Conservation (phyloP, 352 stramenopile species). For the Pythium rishiriense region DNA sequence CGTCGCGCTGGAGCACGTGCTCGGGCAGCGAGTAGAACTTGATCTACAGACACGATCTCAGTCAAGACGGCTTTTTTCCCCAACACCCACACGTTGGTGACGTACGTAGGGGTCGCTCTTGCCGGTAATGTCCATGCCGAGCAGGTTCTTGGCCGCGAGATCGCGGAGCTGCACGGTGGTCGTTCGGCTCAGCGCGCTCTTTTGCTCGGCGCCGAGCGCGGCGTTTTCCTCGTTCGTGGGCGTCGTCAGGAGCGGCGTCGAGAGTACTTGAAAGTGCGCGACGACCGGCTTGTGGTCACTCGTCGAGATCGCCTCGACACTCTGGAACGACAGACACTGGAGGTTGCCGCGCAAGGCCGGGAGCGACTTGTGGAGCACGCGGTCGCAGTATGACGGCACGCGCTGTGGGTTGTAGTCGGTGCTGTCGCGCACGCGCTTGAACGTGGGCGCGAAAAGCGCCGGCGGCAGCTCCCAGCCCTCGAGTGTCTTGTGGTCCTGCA, state of each 20-base stretch:
- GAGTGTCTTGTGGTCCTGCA: constrained; percentile 58
- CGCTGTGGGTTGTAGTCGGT: constrained; percentile 64
- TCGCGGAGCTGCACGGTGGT: constrained; percentile 66
- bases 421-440: constrained; percentile 73
- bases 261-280: constrained; percentile 52
- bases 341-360: constrained; percentile 52
- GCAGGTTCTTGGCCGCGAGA: constrained; percentile 53
- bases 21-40: constrained; percentile 75
- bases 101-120: constrained; percentile 78
- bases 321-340: constrained; percentile 57
- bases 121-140: constrained; percentile 76
- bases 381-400: constrained; percentile 84
- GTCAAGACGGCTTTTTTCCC: too few relatives aligned
- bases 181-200: constrained; percentile 30
- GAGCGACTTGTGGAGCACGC: constrained; percentile 81
- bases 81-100: constrained; percentile 2
- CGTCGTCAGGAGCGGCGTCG: constrained; percentile 29
- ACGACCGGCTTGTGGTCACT: constrained; percentile 87
- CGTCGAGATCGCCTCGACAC: constrained; percentile 62
- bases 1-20: constrained; percentile 51
- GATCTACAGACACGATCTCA: too few relatives aligned
- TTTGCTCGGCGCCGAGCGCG: constrained; percentile 12
- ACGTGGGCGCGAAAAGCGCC: constrained; percentile 76
- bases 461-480: constrained; percentile 60
- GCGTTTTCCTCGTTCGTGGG: constrained; percentile 21